A percentile compares a stretch with the other conserved stretches of the same genome.
Evolutionary conservation across 306 rosid genomes (phyloP).

Genomic region (Ochetophila trinervis): DNA sequence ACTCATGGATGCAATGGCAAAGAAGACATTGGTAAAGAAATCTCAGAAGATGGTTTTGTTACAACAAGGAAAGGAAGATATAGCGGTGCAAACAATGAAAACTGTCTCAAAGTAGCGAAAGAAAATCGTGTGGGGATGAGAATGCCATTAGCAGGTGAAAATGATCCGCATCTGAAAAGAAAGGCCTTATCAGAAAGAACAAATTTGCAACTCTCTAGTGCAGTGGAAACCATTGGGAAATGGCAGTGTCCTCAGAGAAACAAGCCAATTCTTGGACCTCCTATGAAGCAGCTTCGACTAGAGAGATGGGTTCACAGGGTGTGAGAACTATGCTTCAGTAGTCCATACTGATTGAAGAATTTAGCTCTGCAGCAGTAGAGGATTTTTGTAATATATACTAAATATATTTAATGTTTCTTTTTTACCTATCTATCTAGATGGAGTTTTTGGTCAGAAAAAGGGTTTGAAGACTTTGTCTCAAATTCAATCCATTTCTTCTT

Average conservation of each 20-base stretch:
- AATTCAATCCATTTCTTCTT: too few relatives aligned
- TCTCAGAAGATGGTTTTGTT: slow-evolving; percentile 45
- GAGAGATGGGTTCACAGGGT: slow-evolving; percentile 64
- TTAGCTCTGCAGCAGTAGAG: too few relatives aligned
- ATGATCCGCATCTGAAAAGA: slow-evolving; percentile 33
- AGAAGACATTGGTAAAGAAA: slow-evolving; percentile 29
- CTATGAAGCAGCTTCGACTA: slow-evolving; percentile 88
- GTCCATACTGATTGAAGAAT: too few relatives aligned
- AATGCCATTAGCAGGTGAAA: slow-evolving; percentile 21
- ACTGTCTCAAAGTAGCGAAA: slow-evolving; percentile 25
- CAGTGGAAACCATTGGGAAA: slow-evolving; percentile 53
- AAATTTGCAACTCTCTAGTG: slow-evolving; percentile 41
- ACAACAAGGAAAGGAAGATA: slow-evolving; percentile 44
- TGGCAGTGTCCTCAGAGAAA: slow-evolving; percentile 83
- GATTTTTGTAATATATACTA: too few relatives aligned
- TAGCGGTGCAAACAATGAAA: slow-evolving; percentile 27
- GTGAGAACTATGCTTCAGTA: slow-evolving; percentile 20
- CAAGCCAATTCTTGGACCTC: slow-evolving; percentile 65
- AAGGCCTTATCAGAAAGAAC: slow-evolving; percentile 64
- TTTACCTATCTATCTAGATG: too few relatives aligned
- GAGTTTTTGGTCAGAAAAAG: too few relatives aligned
- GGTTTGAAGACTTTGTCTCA: too few relatives aligned
- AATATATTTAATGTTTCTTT: too few relatives aligned
- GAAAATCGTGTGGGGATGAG: slow-evolving; percentile 13
- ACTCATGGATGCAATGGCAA: slow-evolving; percentile 33